These are phyloP conservation scores for Dalbergia cultrata DNA, from an alignment of 306 rosid species.

Conservation along the genomic window DNA sequence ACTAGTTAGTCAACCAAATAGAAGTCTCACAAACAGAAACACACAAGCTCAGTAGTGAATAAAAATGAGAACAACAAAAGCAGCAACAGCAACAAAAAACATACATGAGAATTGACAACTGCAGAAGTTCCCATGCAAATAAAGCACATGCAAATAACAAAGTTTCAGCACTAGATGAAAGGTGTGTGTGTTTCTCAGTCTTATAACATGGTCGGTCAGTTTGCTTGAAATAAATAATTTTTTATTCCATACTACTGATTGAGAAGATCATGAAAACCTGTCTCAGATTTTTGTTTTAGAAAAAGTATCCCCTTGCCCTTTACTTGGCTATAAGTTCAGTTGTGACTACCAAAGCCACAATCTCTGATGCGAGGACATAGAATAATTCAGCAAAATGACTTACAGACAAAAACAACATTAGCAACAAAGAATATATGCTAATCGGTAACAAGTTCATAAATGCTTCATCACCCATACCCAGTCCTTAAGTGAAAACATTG, in stretches of 20 bases:
- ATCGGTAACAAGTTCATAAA: constrained; percentile 30
- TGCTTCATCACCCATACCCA: constrained; percentile 33
- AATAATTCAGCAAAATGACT: constrained; percentile 26
- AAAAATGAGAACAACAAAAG: neutral
- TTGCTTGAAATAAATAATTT: neutral
- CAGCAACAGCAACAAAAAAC: constrained; percentile 14
- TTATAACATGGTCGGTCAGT: neutral
- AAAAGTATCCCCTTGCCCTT: neutral
- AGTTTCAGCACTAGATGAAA: constrained; percentile 31
- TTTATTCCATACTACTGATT: neutral
- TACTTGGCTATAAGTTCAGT: constrained; percentile 20
- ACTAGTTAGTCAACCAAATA: constrained; percentile 47
- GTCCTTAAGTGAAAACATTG: constrained; percentile 20
- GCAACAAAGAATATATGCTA: constrained; percentile 22
- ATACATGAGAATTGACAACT: neutral
- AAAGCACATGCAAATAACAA: neutral
- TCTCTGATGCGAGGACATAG: constrained; percentile 18
- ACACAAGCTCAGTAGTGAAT: constrained; percentile 11
- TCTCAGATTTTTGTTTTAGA: neutral
- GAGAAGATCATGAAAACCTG: constrained; percentile 32
- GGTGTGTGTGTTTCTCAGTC: neutral
- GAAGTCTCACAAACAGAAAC: constrained; percentile 17
- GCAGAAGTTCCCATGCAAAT: constrained; percentile 12
- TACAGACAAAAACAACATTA: constrained; percentile 4
- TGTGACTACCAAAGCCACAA: constrained; percentile 36